Evolutionary conservation across 2,329 filamentous ascomycete genomes (phyloP).

Genomic region (Fusarium zealandicum): DNA sequence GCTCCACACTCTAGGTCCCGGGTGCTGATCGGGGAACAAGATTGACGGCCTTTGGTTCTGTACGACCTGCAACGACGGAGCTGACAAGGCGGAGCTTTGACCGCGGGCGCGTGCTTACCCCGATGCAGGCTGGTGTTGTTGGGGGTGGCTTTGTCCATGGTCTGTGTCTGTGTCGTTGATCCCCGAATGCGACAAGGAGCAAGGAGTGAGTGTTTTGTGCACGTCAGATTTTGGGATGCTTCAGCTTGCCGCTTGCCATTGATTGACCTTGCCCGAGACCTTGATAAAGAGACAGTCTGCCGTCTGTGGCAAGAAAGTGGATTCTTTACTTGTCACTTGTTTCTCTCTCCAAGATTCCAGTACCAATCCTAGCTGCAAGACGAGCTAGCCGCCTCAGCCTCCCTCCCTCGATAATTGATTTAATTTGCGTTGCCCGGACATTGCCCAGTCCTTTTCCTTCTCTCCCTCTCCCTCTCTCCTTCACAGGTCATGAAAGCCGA

Average conservation of each 20-base stretch:
- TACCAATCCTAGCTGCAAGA: neutral
- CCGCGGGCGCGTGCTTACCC: no score
- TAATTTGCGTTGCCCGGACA: neutral
- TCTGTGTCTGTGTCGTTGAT: no score
- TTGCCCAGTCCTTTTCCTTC: neutral
- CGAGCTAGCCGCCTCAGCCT: conserved; percentile 2
- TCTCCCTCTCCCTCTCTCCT: neutral
- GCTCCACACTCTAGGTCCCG: neutral
- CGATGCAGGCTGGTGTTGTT: no score
- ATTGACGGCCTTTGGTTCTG: no score
- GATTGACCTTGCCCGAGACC: neutral
- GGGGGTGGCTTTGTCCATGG: neutral
- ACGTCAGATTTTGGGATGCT: conserved; percentile 8
- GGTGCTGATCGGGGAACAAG: neutral
- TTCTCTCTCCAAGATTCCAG: no score
- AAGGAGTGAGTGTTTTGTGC: neutral
- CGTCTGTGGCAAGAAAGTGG: no score
- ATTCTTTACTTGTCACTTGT: no score
- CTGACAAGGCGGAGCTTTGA: no score
- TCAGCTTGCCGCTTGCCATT: neutral
- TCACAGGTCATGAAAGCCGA: conserved; percentile 3
- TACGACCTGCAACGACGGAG: no score
- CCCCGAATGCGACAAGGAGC: neutral
- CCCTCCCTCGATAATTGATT: neutral
- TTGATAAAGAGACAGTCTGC: neutral